Percentiles rank a stretch among this genome's conserved stretches.
Conservation (phyloP, 2,329 filamentous ascomycete genomes). For the Colletotrichum somersetense region DNA sequence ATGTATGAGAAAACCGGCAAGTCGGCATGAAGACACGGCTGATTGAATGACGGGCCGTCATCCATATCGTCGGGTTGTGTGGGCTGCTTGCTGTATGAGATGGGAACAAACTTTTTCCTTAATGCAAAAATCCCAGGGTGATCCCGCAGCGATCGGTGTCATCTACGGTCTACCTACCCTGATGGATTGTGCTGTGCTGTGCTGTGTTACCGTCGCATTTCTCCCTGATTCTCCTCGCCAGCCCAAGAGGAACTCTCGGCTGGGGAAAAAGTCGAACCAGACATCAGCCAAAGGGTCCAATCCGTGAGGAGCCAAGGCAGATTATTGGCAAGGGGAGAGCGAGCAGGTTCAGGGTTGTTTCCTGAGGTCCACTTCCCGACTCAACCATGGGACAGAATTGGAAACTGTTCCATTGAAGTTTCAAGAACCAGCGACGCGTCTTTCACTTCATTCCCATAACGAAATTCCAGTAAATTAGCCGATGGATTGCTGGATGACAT, state of each 20-base stretch:
- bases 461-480: conserved; percentile 14
- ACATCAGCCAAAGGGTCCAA: conserved; percentile 20
- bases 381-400: conserved; percentile 31
- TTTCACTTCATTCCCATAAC: conserved; percentile 8
- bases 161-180: background rate
- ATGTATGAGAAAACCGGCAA: conserved; percentile 16
- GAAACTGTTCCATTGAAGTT: conserved; percentile 42
- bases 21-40: conserved; percentile 27
- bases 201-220: conserved; percentile 7
- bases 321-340: conserved; percentile 11
- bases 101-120: conserved; percentile 16
- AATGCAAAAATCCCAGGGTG: background rate
- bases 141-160: conserved; percentile 4
- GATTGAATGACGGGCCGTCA: background rate
- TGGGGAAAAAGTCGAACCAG: conserved; percentile 36
- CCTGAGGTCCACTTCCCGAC: conserved; percentile 32
- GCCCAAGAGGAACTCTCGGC: conserved; percentile 31
- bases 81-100: conserved; percentile 19
- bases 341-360: conserved; percentile 35
- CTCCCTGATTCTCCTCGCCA: background rate
- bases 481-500: conserved; percentile 12
- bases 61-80: conserved; percentile 25
- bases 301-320: conserved; percentile 29
- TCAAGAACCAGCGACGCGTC: conserved; percentile 35
- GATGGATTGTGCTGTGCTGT: background rate